phyloP scores from a whole-genome alignment of 169 alveolate species.

The Miamiensis avidus region DNA sequence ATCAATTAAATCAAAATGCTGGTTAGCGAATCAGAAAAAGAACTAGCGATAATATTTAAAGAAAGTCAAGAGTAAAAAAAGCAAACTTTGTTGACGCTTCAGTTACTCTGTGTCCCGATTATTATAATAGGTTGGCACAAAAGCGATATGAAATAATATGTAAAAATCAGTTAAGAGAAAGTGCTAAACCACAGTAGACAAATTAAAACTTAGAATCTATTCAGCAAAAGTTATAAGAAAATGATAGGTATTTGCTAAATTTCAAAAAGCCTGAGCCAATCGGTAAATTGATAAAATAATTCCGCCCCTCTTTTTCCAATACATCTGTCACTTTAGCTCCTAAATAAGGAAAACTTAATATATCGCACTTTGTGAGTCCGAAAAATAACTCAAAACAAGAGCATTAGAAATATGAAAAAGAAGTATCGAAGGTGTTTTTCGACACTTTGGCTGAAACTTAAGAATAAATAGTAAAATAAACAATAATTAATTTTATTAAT shows the following conservation, averaged over 20 bases:
- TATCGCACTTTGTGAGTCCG: not conserved
- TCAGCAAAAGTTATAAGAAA: not conserved
- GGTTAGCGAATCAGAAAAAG: not conserved
- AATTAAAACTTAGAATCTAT: not conserved
- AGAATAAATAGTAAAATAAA: no score
- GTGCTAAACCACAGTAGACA: not conserved
- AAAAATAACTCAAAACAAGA: not conserved
- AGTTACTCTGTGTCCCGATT: no score
- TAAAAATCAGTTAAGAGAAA: no score
- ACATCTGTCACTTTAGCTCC: not conserved
- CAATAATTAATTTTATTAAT: no score
- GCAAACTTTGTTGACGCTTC: no score
- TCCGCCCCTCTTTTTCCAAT: not conserved
- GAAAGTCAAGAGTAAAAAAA: not conserved
- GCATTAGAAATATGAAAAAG: not conserved
- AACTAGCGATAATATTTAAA: not conserved
- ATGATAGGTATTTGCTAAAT: not conserved
- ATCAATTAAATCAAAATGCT: no score
- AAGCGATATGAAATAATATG: not conserved
- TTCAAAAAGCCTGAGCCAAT: not conserved
- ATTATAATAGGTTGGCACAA: no score
- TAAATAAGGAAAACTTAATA: not conserved
- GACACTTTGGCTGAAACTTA: no score
- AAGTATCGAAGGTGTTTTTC: not conserved
- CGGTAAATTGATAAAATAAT: not conserved